phyloP scores from a whole-genome alignment of 345 rosid genomes.

The Psidium friedrichsthalianum region DNA sequence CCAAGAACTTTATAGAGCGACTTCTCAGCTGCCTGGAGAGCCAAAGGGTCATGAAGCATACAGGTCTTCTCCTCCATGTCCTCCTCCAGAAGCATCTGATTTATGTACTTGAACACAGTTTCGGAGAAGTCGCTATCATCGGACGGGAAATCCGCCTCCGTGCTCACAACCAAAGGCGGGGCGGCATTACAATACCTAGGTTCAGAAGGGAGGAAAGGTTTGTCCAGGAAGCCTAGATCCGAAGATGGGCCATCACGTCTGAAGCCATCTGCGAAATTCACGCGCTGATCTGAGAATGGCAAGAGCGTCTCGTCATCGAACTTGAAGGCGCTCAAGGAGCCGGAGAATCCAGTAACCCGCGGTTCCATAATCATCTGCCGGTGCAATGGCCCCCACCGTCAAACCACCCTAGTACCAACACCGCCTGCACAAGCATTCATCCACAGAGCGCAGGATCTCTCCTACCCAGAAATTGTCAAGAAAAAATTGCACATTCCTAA shows the following conservation, averaged over 20 bases:
- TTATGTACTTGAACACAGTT: conserved; percentile 35
- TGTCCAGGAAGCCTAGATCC: conserved; percentile 21
- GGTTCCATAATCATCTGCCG: neutral
- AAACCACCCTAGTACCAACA: neutral
- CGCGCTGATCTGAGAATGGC: conserved; percentile 13
- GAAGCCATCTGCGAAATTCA: neutral
- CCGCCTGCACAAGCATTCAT: neutral
- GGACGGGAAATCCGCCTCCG: conserved; percentile 27
- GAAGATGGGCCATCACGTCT: neutral
- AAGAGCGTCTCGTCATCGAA: conserved; percentile 19
- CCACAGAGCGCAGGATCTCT: neutral
- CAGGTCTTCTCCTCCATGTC: conserved; percentile 34
- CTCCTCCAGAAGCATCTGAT: conserved; percentile 58
- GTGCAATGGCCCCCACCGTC: neutral
- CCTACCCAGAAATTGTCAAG: neutral
- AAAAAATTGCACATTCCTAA: neutral
- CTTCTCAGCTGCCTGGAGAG: conserved; percentile 49
- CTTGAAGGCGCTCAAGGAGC: conserved; percentile 13
- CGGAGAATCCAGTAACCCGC: neutral
- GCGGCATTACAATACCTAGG: conserved; percentile 7
- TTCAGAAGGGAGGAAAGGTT: conserved; percentile 7
- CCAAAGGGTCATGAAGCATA: conserved; percentile 30
- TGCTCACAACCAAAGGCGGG: neutral
- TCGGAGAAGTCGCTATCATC: conserved; percentile 44
- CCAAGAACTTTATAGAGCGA: conserved; percentile 34